phyloP scores from a whole-genome alignment of 495 filamentous ascomycete species.

The Aspergillus conjunctus region DNA sequence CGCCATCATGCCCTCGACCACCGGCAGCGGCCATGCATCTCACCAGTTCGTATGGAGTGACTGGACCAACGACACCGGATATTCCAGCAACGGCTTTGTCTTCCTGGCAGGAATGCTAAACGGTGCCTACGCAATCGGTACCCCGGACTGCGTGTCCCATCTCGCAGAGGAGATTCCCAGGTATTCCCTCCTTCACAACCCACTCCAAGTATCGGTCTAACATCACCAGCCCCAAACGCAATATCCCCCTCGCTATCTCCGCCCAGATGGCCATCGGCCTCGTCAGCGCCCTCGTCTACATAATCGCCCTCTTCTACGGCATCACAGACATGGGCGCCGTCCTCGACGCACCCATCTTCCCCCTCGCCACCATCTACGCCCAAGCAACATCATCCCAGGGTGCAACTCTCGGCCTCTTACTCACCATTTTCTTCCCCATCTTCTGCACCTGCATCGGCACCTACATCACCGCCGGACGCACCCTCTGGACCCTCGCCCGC shows the following conservation, averaged over 20 bases:
- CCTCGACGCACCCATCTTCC: conserved; percentile 58
- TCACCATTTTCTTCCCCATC: conserved; percentile 67
- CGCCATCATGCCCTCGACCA: conserved; percentile 66
- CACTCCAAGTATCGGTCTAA: not conserved
- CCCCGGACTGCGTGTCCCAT: conserved; percentile 74
- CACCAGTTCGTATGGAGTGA: conserved; percentile 62
- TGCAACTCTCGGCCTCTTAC: conserved; percentile 59
- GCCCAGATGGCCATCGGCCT: conserved; percentile 55
- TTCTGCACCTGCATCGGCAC: conserved; percentile 67
- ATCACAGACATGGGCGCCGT: conserved; percentile 47
- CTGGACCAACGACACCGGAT: conserved; percentile 68
- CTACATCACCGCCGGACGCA: conserved; percentile 72
- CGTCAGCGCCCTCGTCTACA: conserved; percentile 50
- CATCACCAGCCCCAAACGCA: conserved; percentile 40
- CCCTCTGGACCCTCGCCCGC: conserved; percentile 78
- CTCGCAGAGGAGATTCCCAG: conserved; percentile 83
- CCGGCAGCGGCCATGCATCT: conserved; percentile 49
- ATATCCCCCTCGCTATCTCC: conserved; percentile 56
- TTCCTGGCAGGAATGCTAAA: conserved; percentile 83
- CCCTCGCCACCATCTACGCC: conserved; percentile 73
- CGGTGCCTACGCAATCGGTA: conserved; percentile 84
- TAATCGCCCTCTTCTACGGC: conserved; percentile 56
- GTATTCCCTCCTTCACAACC: conserved; percentile 20
- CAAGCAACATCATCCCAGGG: conserved; percentile 72
- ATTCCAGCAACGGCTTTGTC: conserved; percentile 67